Percentiles rank a stretch among this genome's conserved stretches.
Conservation (phyloP, 2,329 filamentous ascomycete genomes). For the Mycosphaerella sp. region DNA sequence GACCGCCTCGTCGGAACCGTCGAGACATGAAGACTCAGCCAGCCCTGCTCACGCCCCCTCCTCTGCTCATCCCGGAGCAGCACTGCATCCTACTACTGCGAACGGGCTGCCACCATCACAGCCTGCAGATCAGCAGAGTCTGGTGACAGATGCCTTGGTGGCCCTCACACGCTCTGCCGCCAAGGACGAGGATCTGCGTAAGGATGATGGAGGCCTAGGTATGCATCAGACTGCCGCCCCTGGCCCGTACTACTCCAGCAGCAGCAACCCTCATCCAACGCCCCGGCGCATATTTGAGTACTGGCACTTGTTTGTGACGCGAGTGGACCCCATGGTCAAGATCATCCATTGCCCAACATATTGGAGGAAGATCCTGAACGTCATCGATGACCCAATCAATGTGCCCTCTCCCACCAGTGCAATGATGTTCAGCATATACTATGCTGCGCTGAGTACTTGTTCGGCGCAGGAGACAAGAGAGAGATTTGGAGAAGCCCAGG, state of each 20-base stretch:
- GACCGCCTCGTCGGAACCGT: slow-evolving; percentile 4
- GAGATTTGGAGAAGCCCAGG: slow-evolving; percentile 24
- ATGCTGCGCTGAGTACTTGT: slow-evolving; percentile 25
- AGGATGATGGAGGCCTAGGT: slow-evolving; percentile 14
- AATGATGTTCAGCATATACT: slow-evolving; percentile 26
- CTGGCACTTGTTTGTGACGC: slow-evolving; percentile 26
- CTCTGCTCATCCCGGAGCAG: not conserved
- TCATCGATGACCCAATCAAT: slow-evolving; percentile 17
- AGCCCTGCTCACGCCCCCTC: slow-evolving; percentile 14
- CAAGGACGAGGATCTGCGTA: slow-evolving; percentile 18
- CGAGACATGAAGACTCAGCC: not conserved
- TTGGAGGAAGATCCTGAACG: slow-evolving; percentile 16
- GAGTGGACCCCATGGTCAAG: slow-evolving; percentile 29
- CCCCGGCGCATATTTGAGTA: slow-evolving; percentile 23
- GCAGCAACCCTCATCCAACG: slow-evolving; percentile 15
- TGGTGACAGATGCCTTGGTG: slow-evolving; percentile 28
- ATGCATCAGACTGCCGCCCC: not conserved
- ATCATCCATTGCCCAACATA: slow-evolving; percentile 28
- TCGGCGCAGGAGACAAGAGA: slow-evolving; percentile 22
- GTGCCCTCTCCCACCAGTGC: slow-evolving; percentile 17
- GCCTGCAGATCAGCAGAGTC: slow-evolving; percentile 17
- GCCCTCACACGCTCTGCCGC: slow-evolving; percentile 25
- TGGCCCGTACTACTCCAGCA: not conserved
- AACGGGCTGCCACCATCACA: slow-evolving; percentile 5
- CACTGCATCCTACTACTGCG: not conserved